Conservation (phyloP, 352 stramenopile species). For the Blastocystis sp. region DNA sequence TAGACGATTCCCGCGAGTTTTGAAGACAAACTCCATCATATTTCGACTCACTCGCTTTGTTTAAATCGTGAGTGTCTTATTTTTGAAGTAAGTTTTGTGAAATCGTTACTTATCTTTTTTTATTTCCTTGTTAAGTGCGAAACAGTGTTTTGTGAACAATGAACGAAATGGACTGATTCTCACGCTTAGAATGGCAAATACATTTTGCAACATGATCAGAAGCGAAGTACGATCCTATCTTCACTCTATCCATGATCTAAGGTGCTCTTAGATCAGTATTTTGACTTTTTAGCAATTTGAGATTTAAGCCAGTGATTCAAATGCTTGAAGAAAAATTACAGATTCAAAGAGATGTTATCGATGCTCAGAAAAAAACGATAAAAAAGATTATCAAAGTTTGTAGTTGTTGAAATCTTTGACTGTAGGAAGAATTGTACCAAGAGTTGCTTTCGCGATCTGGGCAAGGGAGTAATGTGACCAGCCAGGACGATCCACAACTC, state of each 20-base stretch:
- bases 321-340: constrained; percentile 10
- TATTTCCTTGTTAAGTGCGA: neutral
- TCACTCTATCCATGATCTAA: neutral
- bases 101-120: neutral
- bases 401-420: neutral
- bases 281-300: neutral
- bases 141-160: neutral
- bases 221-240: neutral
- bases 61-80: constrained; percentile 36
- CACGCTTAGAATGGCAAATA: constrained; percentile 2
- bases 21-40: neutral
- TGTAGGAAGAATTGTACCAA: neutral
- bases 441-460: neutral
- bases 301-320: constrained; percentile 24
- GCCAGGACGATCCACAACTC: no score
- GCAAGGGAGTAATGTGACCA: neutral
- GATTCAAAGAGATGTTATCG: neutral
- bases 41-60: constrained; percentile 25
- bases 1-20: constrained; percentile 26
- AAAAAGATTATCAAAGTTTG: constrained; percentile 36
- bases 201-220: neutral
- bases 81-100: neutral
- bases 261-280: neutral
- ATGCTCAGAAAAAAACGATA: neutral
- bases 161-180: neutral